Evolutionary conservation across 164 flowering plant genomes (phyloP), one percentile per base, ranked within the genome.

Genomic region (Tetracentron sinense): DNA sequence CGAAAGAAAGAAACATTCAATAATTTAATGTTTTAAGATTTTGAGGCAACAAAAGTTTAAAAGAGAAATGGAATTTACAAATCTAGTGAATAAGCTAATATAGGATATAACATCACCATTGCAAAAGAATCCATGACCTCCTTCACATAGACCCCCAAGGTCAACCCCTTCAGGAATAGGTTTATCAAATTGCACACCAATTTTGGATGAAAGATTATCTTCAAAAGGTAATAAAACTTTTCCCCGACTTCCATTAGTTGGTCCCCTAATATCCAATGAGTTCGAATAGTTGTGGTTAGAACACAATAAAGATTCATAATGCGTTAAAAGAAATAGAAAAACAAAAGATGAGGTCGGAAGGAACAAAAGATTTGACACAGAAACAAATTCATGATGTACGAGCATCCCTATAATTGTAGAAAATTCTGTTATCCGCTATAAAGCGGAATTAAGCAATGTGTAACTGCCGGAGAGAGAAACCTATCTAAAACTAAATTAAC

Each of bases 161-260:
- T 91, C 92, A 78, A 87, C 88, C 21, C 97, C 97, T 74, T 86
- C 96, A 26, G 78, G 76, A 61, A 91, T 64, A 19, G 87, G 73
- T 65, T 82, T 89, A 72, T 91, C 97, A 79, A 91, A 91, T 66
- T 78, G 83, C 2, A 89, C 87, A 67, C 97, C 96, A 70, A 91
- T 72, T 81, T 91, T 91, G 42, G 97, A 78, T 33, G 57, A 67
- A 61, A 82, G 77, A 77, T 88, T 91, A 35, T 83, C 88, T 63
- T 89, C 94, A 71, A 91, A 91, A 58, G 83, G 76, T 68, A 91
- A 71, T 12, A 80, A 61, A 60, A 91, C 96, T 79, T 81, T 89
- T 53, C 97, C 96, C 26, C 92, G 85, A 22, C 53, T 60, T 61
- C 93, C 97, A 77, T 46, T 69, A 50, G 80, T 56, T 23, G 97